Evolutionary conservation across 2,329 filamentous ascomycete species (phyloP), one percentile per base, ranked within the genome.

Genomic region (Exophiala spinifera): DNA sequence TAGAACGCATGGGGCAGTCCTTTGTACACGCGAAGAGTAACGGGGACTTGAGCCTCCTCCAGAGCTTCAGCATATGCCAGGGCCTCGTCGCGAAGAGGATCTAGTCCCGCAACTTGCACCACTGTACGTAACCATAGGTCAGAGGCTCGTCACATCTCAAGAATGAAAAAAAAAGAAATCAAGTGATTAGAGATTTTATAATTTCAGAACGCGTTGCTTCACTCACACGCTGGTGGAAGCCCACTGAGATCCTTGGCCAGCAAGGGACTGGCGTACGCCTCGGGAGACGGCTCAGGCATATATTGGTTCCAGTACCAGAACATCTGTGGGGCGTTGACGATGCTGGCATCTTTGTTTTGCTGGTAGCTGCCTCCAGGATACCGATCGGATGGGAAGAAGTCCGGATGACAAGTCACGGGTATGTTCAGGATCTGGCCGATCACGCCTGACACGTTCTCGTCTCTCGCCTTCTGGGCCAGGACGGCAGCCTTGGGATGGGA

Each of bases 351-450:
- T 1, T 64, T 65, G 53, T 77, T 78, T 51, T 79, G 74, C 55
- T 74, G 69, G 0, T 66, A 61, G 48, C 48, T 50, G 15, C 36
- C 21, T 11, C 25, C 15, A 19, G 19, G 13, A 23, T 50, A 50
- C 11, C 11, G 8, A 15, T 43, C 39, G 14, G 14, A 19, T n/a
- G 49, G 49, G n/a, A 51, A 51, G 15, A 34, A 28, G 2, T 51
- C 10, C 8, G 49, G 49, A 37, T 51, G 49, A 28, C 49, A 45
- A 21, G 65, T 66, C 0, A 67, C 62, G 0, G 74, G 74, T 11
- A 77, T 72, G 50, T 68, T 70, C 14, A 76, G 67, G 58, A 73
- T 77, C 10, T 72, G 64, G 0, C 76, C 77, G 0, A 77, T 78
- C 4, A 79, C 56, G 1, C 71, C 69, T 2, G 66, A 65, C 17